Evolutionary conservation across 306 rosid species (phyloP).

Genomic region (Rosa chinensis): DNA sequence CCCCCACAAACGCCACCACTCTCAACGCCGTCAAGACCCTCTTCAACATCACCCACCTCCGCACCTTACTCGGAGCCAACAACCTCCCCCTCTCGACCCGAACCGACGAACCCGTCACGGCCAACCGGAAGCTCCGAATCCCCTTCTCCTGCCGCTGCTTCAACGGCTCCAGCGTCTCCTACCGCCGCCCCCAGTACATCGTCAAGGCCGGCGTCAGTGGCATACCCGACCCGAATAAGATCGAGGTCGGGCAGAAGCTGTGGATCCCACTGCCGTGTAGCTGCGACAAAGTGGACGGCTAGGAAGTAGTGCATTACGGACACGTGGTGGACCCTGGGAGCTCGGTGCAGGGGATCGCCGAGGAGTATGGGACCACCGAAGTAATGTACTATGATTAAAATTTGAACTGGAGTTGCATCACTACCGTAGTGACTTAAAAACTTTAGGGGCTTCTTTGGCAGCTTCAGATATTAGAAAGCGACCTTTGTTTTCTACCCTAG

Average conservation of each 20-base stretch:
- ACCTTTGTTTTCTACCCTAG: neutral
- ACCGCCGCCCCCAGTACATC: slow-evolving; percentile 42
- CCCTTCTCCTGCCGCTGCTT: slow-evolving; percentile 66
- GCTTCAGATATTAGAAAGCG: neutral
- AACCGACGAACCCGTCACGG: neutral
- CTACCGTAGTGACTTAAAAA: neutral
- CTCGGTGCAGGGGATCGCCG: slow-evolving; percentile 40
- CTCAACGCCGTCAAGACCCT: slow-evolving; percentile 45
- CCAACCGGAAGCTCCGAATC: slow-evolving; percentile 27
- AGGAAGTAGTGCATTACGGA: slow-evolving; percentile 60
- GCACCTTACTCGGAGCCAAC: slow-evolving; percentile 63
- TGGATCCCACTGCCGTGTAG: slow-evolving; percentile 87
- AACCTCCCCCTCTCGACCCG: slow-evolving; percentile 27
- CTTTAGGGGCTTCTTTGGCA: neutral
- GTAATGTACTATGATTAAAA: neutral
- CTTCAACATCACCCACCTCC: slow-evolving; percentile 56
- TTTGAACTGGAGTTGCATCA: neutral
- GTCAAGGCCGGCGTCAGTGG: slow-evolving; percentile 36
- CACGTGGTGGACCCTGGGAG: slow-evolving; percentile 24
- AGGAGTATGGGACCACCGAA: slow-evolving; percentile 37
- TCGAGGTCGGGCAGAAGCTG: slow-evolving; percentile 35
- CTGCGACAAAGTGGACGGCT: slow-evolving; percentile 61
- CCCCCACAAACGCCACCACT: slow-evolving; percentile 42
- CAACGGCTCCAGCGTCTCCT: slow-evolving; percentile 49
- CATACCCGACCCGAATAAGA: slow-evolving; percentile 16